Percentiles rank a stretch among this genome's conserved stretches.
Conservation (phyloP, 208 protist species). For the Acanthamoeba culbertsoni region DNA sequence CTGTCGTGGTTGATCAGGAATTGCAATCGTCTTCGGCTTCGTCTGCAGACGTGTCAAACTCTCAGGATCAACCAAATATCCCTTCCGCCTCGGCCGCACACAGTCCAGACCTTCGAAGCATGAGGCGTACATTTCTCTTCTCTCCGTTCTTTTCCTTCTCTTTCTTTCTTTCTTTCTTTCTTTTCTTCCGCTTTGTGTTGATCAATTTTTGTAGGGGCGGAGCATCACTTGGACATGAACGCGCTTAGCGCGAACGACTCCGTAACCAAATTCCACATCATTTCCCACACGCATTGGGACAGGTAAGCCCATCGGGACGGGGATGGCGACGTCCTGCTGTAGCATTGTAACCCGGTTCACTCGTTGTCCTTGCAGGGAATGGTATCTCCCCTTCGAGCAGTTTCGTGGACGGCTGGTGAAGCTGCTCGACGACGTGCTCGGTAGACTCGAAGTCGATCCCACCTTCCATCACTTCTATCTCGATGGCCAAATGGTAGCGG, state of each 20-base stretch:
- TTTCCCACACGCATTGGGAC: constrained; percentile 55
- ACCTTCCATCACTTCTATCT: constrained; percentile 53
- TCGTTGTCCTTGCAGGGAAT: background rate
- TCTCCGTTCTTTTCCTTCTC: background rate
- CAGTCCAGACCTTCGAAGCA: too few relatives aligned
- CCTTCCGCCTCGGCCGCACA: too few relatives aligned
- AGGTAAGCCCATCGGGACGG: background rate
- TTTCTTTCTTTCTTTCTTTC: background rate
- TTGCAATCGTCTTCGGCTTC: too few relatives aligned
- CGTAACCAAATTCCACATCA: constrained; percentile 37
- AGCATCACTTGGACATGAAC: constrained; percentile 22
- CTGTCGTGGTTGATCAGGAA: too few relatives aligned
- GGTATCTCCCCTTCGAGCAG: constrained; percentile 48
- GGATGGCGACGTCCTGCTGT: too few relatives aligned
- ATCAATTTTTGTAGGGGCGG: background rate
- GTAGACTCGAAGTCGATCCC: background rate
- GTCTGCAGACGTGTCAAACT: too few relatives aligned
- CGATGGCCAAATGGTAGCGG: constrained; percentile 50
- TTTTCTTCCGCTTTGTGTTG: background rate
- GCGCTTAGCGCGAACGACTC: background rate
- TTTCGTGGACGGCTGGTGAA: constrained; percentile 35
- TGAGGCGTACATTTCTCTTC: too few relatives aligned
- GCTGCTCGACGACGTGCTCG: constrained; percentile 38
- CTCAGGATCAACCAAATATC: too few relatives aligned
- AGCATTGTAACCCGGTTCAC: background rate